Base-by-base conservation (phyloP, 352 stramenopile species). In the Phytophthora pini region DNA sequence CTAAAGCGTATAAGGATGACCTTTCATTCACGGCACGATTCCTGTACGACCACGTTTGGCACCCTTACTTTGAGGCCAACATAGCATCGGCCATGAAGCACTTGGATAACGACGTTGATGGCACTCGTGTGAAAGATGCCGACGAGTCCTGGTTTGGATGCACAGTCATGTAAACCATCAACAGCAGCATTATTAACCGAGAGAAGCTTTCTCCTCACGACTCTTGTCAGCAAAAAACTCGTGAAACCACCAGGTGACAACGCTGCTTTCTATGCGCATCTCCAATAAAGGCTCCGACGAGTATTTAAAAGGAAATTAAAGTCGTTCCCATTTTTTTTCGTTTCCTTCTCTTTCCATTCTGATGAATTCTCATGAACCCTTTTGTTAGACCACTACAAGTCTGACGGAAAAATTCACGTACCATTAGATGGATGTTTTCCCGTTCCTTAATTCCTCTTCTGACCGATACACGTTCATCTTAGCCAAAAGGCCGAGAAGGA, bases 11-110 rank as follows among this genome's bases (percentile, higher is more conserved):
- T 64, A 86, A 81, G 57, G 83, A 89, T 48, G 83, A 94, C 38
- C 73, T 94, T 13, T 77, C 85, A 40, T 91, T 94, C 51, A 87
- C 81, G 0, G 80, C 81, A 8, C 76, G 85, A 41, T 91, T 94
- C 70, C 54, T 94, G 40, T 94, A 94, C 59, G 83, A 90, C 38
- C 85, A 87, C 27, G 79, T 92, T 34, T 94, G 85, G 85, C 68
- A 89, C 41, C 83, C 85, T 2, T 88, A 90, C 61, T 94, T 88
- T 58, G 69, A 80, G 17, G 73, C 71, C 41, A 75, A 94, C 58
- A 79, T 94, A 5, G 80, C 81, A 13, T 82, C 75, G 11, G 80
- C 79, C 22, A 94, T 94, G 85, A 92, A 88, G 52, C 73, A 84
- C 32, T 41, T 94, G 5, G 85, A 81, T 44, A 76, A 80, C 5